These are phyloP conservation scores for Calonectria ilicicola DNA, from an alignment of 2,329 filamentous ascomycete genomes.

Conservation along the genomic window DNA sequence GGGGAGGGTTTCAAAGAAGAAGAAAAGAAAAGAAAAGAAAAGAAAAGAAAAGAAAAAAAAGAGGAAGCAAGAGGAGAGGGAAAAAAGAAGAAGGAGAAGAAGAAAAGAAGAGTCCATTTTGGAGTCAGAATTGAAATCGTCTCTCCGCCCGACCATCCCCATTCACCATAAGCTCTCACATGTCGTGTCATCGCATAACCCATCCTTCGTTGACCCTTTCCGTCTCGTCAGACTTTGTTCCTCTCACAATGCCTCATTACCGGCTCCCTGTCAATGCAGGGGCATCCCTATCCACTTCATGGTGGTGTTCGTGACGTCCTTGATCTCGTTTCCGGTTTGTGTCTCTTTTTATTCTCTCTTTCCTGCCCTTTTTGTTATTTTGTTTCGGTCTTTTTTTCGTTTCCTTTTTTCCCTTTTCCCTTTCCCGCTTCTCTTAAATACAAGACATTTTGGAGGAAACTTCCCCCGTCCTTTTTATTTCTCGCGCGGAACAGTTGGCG, in stretches of 20 bases:
- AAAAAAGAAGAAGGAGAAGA: not conserved
- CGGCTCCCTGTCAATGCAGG: not conserved
- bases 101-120: not conserved
- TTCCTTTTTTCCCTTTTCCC: not conserved
- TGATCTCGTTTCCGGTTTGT: not conserved
- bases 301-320: not conserved
- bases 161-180: not conserved
- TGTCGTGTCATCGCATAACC: not conserved
- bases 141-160: not conserved
- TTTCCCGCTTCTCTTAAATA: not conserved
- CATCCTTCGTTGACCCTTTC: not conserved
- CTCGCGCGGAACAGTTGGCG: not conserved
- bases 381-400: not conserved
- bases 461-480: not conserved
- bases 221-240: not conserved
- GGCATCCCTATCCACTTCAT: not conserved
- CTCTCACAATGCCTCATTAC: not conserved
- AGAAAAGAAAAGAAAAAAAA: too few relatives aligned
- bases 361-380: not conserved
- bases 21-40: not conserved
- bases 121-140: not conserved
- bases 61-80: too few relatives aligned
- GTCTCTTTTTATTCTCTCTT: not conserved
- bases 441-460: not conserved
- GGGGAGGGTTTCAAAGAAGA: not conserved